phyloP scores from a whole-genome alignment of 148 eudicot genomes.

The Rhododendron griersonianum region DNA sequence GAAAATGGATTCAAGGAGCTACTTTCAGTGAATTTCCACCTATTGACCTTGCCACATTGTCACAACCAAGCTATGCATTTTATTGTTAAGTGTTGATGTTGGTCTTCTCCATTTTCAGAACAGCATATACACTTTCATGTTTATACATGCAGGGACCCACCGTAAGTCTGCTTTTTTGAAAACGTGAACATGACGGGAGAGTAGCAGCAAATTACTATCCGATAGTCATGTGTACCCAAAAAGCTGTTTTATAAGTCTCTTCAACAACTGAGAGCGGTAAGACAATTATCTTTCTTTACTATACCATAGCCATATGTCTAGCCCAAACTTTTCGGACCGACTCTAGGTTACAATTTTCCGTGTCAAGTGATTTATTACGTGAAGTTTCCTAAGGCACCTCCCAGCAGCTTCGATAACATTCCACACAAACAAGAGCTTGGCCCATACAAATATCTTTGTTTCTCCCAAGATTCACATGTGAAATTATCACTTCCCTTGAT shows the following conservation, averaged over 20 bases:
- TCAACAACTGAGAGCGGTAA: conserved; percentile 20
- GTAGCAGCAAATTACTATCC: conserved; percentile 66
- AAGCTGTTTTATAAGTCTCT: conserved; percentile 76
- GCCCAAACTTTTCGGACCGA: too few relatives aligned
- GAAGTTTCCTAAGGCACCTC: too few relatives aligned
- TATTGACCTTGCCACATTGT: too few relatives aligned
- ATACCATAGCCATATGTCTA: too few relatives aligned
- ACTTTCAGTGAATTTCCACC: background rate
- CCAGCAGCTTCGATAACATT: too few relatives aligned
- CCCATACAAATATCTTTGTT: too few relatives aligned
- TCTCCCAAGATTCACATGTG: too few relatives aligned
- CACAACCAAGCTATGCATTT: background rate
- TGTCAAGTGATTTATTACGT: too few relatives aligned
- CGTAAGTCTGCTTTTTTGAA: conserved; percentile 73
- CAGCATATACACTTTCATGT: conserved; percentile 10
- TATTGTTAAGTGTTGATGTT: background rate
- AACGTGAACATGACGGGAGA: conserved; percentile 41
- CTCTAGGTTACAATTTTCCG: too few relatives aligned
- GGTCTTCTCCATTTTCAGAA: background rate
- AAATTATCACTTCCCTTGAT: too few relatives aligned
- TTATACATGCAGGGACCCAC: conserved; percentile 75
- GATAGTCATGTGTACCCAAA: conserved; percentile 85
- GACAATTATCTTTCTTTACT: background rate
- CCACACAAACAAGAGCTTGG: too few relatives aligned
- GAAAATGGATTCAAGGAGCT: background rate